Conservation (phyloP, 2,329 filamentous ascomycete species). For the Aureobasidium uvarum region DNA sequence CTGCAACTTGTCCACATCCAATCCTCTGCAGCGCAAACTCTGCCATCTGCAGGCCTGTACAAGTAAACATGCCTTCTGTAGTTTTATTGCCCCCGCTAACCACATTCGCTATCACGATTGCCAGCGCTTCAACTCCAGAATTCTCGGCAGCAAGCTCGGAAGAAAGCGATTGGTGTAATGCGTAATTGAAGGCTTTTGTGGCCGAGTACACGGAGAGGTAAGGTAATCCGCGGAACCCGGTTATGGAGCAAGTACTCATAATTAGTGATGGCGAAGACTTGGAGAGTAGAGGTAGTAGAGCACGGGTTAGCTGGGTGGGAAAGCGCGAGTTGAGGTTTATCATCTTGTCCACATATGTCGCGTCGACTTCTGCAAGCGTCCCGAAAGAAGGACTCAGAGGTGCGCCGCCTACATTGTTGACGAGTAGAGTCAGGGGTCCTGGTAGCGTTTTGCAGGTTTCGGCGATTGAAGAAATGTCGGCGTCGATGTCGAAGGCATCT, state of each 20-base stretch:
- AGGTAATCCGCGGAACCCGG: constrained; percentile 48
- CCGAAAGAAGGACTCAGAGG: constrained; percentile 38
- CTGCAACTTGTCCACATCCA: constrained; percentile 31
- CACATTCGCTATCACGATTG: constrained; percentile 40
- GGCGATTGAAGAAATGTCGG: constrained; percentile 33
- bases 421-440: constrained; percentile 52
- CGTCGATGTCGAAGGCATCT: constrained; percentile 43
- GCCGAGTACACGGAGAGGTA: constrained; percentile 49
- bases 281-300: constrained; percentile 48
- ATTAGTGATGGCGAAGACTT: constrained; percentile 48
- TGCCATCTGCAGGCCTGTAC: constrained; percentile 30
- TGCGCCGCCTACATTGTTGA: constrained; percentile 58
- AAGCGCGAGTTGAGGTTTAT: constrained; percentile 54
- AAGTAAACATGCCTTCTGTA: constrained; percentile 32
- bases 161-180: constrained; percentile 43
- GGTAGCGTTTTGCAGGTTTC: constrained; percentile 33
- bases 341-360: constrained; percentile 43
- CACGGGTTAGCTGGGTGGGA: constrained; percentile 49
- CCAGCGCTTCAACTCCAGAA: constrained; percentile 43
- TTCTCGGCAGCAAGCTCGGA: constrained; percentile 46
- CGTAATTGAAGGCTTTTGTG: constrained; percentile 49
- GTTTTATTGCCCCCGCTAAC: constrained; percentile 34
- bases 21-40: constrained; percentile 30
- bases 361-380: constrained; percentile 40
- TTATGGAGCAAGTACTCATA: constrained; percentile 52